Evolutionary conservation across 2,329 filamentous ascomycete species (phyloP).

Genomic region (Cylindrodendrum hubeiense): DNA sequence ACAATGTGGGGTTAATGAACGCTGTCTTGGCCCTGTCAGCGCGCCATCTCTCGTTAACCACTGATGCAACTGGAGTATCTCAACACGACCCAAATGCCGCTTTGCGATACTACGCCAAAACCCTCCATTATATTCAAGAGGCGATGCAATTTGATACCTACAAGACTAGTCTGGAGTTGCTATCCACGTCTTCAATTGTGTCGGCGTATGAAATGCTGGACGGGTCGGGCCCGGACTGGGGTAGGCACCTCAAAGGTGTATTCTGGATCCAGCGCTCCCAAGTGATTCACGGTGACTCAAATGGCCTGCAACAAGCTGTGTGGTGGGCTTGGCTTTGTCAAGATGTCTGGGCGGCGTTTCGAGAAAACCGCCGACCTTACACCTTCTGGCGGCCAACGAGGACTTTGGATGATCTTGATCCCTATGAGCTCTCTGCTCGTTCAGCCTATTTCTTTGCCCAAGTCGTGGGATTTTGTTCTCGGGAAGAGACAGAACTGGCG

Average conservation of each 20-base stretch:
- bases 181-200: constrained; percentile 70
- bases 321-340: constrained; percentile 77
- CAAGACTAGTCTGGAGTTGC: constrained; percentile 66
- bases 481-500: not conserved
- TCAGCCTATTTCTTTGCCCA: constrained; percentile 67
- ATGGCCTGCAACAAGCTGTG: constrained; percentile 66
- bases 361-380: constrained; percentile 66
- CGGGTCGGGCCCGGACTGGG: constrained; percentile 63
- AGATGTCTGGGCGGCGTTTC: constrained; percentile 73
- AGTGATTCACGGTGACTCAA: constrained; percentile 69
- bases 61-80: not conserved
- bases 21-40: constrained; percentile 66
- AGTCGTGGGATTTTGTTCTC: constrained; percentile 66
- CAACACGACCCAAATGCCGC: constrained; percentile 35
- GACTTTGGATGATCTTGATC: constrained; percentile 58
- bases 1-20: constrained; percentile 67
- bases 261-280: constrained; percentile 75
- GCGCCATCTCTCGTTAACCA: not conserved
- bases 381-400: constrained; percentile 68
- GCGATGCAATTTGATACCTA: constrained; percentile 70
- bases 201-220: constrained; percentile 76
- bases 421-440: constrained; percentile 65
- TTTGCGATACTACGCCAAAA: constrained; percentile 70
- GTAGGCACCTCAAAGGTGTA: constrained; percentile 72
- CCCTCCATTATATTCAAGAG: constrained; percentile 69